Evolutionary conservation across 768 basidiomycete genomes (phyloP), one percentile per base, ranked within the genome.

Genomic region (Lactarius hatsudake): DNA sequence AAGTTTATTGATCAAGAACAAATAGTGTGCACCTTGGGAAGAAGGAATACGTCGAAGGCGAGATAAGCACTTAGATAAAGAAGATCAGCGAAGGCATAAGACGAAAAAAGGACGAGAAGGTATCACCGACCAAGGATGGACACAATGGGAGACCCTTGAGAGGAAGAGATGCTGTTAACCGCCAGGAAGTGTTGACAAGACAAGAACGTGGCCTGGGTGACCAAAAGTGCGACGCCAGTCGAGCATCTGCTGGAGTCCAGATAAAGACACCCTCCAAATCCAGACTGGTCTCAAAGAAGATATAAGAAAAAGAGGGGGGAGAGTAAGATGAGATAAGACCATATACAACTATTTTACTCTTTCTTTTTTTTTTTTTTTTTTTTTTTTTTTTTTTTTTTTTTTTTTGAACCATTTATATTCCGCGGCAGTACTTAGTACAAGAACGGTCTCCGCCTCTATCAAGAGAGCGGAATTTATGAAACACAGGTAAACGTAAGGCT

Each of bases 1-100:
- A 10, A 17, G 8, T 62, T 62, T 51, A 28, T 58, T 58, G 36
- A 32, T n/a, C 1, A 28, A 40, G 18, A 56, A 8, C 17, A 17
- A 7, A 57, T 53, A 51, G 23, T 10, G 8, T 32, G 20, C 48
- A 67, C 61, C 72, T 84, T 91, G 42, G 91, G 91, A 45, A 93
- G 86, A 72, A 86, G 75, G 71, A 84, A 69, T 82, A 95, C 89
- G 65, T 93, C 94, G 61, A 69, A 72, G 40, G 82, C 83, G 62
- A 96, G 87, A 92, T 80, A 30, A n/a, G 86, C 86, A 74, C 88
- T 74, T 75, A 56, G 62, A 59, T 57, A 26, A 63, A 43, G 30
- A 62, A 10, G 15, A 54, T 71, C 23, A 69, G 42, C 55, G 6
- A 23, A 17, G 18, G 20, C 5, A 43, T 6, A 15, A 7, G 51